Evolutionary conservation across 2,329 filamentous ascomycete species (phyloP).

Genomic region (Fusarium hostae): DNA sequence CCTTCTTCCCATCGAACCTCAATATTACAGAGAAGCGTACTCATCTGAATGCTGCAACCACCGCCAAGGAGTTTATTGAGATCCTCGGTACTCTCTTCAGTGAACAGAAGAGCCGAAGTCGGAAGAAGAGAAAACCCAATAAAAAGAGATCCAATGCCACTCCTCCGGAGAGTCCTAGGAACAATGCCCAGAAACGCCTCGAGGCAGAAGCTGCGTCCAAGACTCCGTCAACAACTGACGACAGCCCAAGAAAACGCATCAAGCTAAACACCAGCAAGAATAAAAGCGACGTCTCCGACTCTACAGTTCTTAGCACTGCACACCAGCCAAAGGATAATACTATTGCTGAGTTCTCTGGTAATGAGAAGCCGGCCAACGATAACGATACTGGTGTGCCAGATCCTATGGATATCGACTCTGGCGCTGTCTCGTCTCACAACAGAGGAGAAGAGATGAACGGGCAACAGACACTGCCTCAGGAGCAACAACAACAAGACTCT

Average conservation of each 20-base stretch:
- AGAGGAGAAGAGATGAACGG: not conserved
- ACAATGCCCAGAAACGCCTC: constrained; percentile 19
- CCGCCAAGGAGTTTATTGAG: constrained; percentile 23
- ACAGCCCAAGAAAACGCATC: constrained; percentile 11
- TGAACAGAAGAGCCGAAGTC: constrained; percentile 25
- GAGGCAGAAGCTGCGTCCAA: constrained; percentile 1
- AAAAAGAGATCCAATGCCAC: constrained; percentile 6
- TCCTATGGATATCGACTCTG: constrained; percentile 5
- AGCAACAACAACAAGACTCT: not conserved
- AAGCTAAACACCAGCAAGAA: not conserved
- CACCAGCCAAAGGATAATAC: not conserved
- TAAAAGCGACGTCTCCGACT: not conserved
- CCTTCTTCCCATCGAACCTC: constrained; percentile 15
- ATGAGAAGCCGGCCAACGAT: not conserved
- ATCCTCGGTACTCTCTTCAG: constrained; percentile 14
- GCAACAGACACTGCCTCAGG: not conserved
- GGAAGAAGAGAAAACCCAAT: not conserved
- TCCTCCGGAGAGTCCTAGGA: constrained; percentile 10
- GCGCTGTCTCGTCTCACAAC: not conserved
- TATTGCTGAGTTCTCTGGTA: not conserved
- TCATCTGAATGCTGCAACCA: constrained; percentile 7
- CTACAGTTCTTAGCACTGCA: not conserved
- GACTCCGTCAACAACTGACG: not conserved
- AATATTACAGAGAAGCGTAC: constrained; percentile 4
- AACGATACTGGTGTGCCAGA: not conserved